Evolutionary conservation across 2,329 filamentous ascomycete species (phyloP), one percentile per base, ranked within the genome.

Genomic region (Chrysosporium queenslandicum): DNA sequence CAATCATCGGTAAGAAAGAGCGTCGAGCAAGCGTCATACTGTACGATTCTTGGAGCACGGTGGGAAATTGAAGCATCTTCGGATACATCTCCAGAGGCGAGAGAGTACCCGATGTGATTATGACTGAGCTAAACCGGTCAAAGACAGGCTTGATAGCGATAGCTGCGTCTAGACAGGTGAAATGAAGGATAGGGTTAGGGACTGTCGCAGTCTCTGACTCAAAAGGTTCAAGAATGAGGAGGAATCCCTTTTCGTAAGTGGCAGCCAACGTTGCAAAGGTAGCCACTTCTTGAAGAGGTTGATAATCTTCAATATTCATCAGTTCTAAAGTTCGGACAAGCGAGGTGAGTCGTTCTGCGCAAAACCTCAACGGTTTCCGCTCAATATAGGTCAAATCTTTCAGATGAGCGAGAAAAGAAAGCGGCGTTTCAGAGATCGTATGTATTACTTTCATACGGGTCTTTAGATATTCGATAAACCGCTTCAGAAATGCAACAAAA

Each of bases 31-130:
- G 78, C 0, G 92, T 97, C 89, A 98, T 98, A 57, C 82, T 83
- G 71, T 98, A 98, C 0, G 94, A 98, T 68, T 98, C 90, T 65
- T 97, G 90, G 2, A 97, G 85, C 0, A 97, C 89, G 1, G 90
- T 88, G 8, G 78, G 78, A 70, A 98, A 98, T 50, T 88, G 86
- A 23, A 98, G 82, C 90, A 98, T 98, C 64, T 95, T 96, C 0
- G 92, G 94, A 63, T 98, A 98, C 86, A 98, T 98, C 66, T 98
- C 94, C 2, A 98, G 72, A 0, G 92, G 92, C 1, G 92, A 97
- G 56, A 98, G 88, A 1, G 92, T 98, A 57, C 92, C 92, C 0
- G 92, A 97, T 0, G 92, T 98, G 66, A 98, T 97, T 64, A 98
- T 94, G 58, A 98, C 92, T 1, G 92, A 97, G 68, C 87, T 90